These are phyloP conservation scores for Plasmodium coatneyi DNA, from an alignment of 169 alveolate genomes.

Conservation along the genomic window DNA sequence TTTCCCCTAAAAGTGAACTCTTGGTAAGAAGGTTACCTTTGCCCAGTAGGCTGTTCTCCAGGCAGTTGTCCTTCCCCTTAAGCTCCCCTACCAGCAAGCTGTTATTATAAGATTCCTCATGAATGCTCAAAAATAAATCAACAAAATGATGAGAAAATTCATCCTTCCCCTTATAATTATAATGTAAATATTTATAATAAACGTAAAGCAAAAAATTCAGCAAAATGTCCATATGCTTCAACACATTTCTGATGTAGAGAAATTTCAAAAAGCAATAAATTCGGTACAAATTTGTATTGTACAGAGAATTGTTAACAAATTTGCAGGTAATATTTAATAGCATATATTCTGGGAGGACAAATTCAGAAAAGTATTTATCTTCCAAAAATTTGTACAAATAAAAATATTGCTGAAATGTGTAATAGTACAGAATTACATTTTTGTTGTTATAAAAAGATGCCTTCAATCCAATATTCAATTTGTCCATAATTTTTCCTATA, in stretches of 20 bases:
- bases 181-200: conserved; percentile 69
- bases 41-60: background rate
- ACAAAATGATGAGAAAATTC: conserved; percentile 36
- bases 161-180: conserved; percentile 32
- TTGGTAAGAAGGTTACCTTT: background rate
- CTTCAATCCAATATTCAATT: conserved; percentile 62
- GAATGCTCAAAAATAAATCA: conserved; percentile 52
- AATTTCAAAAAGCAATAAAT: conserved; percentile 50
- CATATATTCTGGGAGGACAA: conserved; percentile 50
- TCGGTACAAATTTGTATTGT: conserved; percentile 29
- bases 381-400: conserved; percentile 58
- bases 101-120: conserved; percentile 49
- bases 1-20: background rate
- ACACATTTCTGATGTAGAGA: conserved; percentile 24
- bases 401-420: conserved; percentile 60
- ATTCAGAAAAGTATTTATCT: conserved; percentile 52
- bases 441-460: conserved; percentile 71
- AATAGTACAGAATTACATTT: conserved; percentile 52
- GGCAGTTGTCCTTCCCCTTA: conserved; percentile 1
- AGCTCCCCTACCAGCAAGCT: conserved; percentile 10
- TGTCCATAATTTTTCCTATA: conserved; percentile 53
- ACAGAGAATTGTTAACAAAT: conserved; percentile 11
- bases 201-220: conserved; percentile 56
- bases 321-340: conserved; percentile 19
- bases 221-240: conserved; percentile 38